Evolutionary conservation across 441 rosid genomes (phyloP).

Genomic region (Hura crepitans): DNA sequence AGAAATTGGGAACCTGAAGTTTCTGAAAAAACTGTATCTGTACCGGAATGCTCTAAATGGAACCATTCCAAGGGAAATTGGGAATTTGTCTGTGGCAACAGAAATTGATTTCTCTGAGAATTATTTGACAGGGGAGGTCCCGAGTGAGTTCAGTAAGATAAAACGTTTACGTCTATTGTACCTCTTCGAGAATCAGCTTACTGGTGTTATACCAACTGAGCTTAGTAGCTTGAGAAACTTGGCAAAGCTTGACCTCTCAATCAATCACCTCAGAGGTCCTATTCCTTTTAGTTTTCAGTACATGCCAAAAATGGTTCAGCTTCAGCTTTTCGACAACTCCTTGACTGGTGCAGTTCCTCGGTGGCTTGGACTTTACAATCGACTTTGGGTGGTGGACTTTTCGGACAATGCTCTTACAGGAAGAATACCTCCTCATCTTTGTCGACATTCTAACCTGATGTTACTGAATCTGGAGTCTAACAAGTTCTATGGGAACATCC

Average conservation of each 20-base stretch:
- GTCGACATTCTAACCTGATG: constrained; percentile 57
- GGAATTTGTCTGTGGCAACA: constrained; percentile 58
- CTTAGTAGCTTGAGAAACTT: constrained; percentile 66
- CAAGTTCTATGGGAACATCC: constrained; percentile 62
- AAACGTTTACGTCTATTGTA: constrained; percentile 56
- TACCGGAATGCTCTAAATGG: constrained; percentile 83
- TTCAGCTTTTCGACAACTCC: constrained; percentile 79
- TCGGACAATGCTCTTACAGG: constrained; percentile 73
- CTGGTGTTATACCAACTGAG: constrained; percentile 75
- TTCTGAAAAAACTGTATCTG: constrained; percentile 65
- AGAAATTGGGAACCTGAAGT: constrained; percentile 74
- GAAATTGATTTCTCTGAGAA: constrained; percentile 95
- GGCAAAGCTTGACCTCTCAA: constrained; percentile 82
- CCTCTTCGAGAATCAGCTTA: constrained; percentile 80
- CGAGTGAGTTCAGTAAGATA: constrained; percentile 62
- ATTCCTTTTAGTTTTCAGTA: constrained; percentile 73
- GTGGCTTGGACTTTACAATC: constrained; percentile 67
- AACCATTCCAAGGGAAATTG: constrained; percentile 76
- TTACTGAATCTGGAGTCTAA: constrained; percentile 72
- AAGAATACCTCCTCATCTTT: constrained; percentile 72
- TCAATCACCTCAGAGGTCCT: constrained; percentile 69
- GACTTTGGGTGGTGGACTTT: constrained; percentile 84
- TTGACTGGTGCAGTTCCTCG: constrained; percentile 71
- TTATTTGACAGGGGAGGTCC: constrained; percentile 64
- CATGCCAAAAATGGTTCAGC: constrained; percentile 54